phyloP scores from a whole-genome alignment of 176 grass and related monocot genomes.

The Guadua angustifolia region DNA sequence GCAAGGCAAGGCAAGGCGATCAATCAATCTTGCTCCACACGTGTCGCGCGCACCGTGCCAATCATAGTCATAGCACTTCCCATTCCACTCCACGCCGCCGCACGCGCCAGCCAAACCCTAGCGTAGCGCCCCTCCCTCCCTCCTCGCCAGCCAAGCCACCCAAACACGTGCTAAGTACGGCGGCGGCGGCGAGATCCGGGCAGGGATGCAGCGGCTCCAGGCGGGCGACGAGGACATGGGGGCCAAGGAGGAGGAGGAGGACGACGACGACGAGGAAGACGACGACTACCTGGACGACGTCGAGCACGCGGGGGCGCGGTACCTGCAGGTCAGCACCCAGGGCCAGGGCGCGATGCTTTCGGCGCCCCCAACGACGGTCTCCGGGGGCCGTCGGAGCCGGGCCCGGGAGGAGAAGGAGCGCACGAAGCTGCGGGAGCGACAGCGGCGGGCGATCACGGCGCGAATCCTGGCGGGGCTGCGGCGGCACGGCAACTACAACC shows the following conservation, averaged over 20 bases:
- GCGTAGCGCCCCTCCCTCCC: neutral
- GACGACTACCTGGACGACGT: slow-evolving; percentile 31
- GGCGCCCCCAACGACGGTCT: too few species aligned
- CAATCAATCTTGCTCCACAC: too few species aligned
- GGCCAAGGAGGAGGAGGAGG: slow-evolving; percentile 32
- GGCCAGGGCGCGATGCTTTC: too few species aligned
- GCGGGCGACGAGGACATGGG: slow-evolving; percentile 48
- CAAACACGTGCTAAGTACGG: neutral
- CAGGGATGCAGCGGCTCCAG: slow-evolving; percentile 13
- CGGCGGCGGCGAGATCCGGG: slow-evolving; percentile 30
- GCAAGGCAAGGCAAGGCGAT: too few species aligned
- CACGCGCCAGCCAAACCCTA: slow-evolving; percentile 69
- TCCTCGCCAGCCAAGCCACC: neutral
- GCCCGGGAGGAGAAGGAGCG: slow-evolving; percentile 86
- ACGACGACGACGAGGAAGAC: neutral
- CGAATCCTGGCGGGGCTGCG: slow-evolving; percentile 84
- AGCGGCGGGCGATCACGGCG: slow-evolving; percentile 75
- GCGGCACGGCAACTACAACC: slow-evolving; percentile 85
- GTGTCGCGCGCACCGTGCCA: slow-evolving; percentile 64
- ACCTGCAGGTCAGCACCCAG: neutral
- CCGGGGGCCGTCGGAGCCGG: slow-evolving; percentile 28
- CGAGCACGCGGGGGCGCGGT: neutral
- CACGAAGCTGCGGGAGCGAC: slow-evolving; percentile 85
- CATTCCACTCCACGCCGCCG: neutral
- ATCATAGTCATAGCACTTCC: slow-evolving; percentile 60